Evolutionary conservation across 2,329 filamentous ascomycete species (phyloP), one percentile per base, ranked within the genome.

Genomic region (Penicillium vulpinum): DNA sequence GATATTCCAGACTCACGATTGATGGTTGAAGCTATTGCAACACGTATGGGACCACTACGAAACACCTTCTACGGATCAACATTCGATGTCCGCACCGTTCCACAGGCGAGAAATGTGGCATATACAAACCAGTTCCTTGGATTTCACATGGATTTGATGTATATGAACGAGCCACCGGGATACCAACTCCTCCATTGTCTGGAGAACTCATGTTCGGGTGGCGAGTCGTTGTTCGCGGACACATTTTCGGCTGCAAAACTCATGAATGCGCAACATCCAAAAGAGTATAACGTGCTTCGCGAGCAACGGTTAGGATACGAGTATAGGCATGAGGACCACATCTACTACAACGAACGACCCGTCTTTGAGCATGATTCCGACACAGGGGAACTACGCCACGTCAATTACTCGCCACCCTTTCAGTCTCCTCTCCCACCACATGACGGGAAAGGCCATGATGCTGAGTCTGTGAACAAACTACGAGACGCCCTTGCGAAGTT

Each of bases 81-180:
- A 0, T 97, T 92, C 86, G 89, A 97, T 73, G 93, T 97, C 13
- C 85, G 86, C 52, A 91, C 88, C 4, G 88, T 95, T 51, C 88
- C 89, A 1, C 74, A 90, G 54, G 91, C 92, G 24, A 92, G 93
- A 70, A 97, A 97, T 71, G 90, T 97, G 4, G 93, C 94, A 10
- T 92, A 97, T 76, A 97, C 93, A 1, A 88, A 84, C 68, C 83
- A 88, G 47, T 88, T 87, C 68, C 85, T 97, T 1, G 90, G 90
- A 16, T 86, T 97, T 46, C 94, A 99, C 77, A 94, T 96, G 85
- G 94, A 97, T 71, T 82, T 97, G 39, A 81, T 97, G 54, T 97
- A 97, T 76, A 88, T 94, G 75, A 78, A 83, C 15, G 84, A 90
- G 49, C 86, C 90, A 3, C 93, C 93, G 0, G 86, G 88, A 31